Conservation (phyloP, 345 rosid species). For the Pistacia atlantica region DNA sequence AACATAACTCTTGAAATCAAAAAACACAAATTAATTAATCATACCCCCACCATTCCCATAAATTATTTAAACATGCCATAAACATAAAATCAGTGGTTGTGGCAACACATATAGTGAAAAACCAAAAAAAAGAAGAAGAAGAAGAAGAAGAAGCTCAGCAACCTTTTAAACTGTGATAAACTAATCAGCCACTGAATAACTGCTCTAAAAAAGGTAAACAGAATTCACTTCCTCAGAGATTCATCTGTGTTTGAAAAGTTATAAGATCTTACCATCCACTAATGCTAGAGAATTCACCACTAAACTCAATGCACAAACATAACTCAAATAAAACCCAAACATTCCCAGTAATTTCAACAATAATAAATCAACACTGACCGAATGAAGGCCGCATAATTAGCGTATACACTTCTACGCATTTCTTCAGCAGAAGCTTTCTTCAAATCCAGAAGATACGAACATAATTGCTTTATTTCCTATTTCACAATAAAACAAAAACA, state of each 20-base stretch:
- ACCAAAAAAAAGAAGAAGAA: too few species aligned
- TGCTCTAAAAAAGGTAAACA: background rate
- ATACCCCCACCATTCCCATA: background rate
- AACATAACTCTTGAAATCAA: conserved; percentile 8
- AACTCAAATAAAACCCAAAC: background rate
- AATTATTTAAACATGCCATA: background rate
- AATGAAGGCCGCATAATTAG: conserved; percentile 94
- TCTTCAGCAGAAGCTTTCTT: conserved; percentile 98
- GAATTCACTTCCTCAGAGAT: background rate
- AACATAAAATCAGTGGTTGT: too few species aligned
- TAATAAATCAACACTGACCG: conserved; percentile 48
- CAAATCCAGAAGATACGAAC: conserved; percentile 84
- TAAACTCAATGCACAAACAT: background rate
- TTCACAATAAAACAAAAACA: background rate
- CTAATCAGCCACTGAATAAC: background rate
- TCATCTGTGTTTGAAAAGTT: background rate
- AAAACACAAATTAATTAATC: conserved; percentile 3
- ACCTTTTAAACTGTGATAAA: background rate
- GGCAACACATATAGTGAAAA: background rate
- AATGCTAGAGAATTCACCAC: background rate
- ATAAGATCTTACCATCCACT: too few species aligned
- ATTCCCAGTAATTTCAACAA: background rate
- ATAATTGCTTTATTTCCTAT: conserved; percentile 87
- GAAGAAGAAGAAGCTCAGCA: too few species aligned
- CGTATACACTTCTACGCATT: conserved; percentile 97